Conservation (phyloP, 78 protist genomes). For the Chrysochromulina tobinii region DNA sequence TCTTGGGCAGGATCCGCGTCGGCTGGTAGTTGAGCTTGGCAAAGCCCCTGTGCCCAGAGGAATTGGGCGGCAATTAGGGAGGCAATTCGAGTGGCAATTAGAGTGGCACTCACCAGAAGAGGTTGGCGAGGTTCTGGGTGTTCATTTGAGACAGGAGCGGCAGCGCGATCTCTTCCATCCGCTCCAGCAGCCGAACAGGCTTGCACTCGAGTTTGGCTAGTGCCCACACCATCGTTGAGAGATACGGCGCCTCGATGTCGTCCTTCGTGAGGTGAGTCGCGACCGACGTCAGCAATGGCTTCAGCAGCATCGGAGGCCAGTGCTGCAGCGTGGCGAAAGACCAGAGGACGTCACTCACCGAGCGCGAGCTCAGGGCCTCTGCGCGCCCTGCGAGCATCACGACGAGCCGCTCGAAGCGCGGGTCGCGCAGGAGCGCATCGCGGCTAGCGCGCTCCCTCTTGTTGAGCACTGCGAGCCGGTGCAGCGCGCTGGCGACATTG, state of each 20-base stretch:
- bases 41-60: not conserved
- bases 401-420: not conserved
- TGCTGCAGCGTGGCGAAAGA: slow-evolving; percentile 7
- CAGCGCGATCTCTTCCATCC: not conserved
- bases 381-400: not conserved
- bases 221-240: not conserved
- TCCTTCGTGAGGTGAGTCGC: not conserved
- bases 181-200: not conserved
- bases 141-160: not conserved
- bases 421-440: slow-evolving; percentile 10
- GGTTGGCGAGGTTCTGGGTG: not conserved
- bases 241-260: not conserved
- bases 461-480: not conserved
- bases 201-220: not conserved
- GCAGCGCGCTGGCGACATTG: not conserved
- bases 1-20: not conserved
- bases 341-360: not conserved
- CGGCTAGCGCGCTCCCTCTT: not conserved
- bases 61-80: too few relatives aligned
- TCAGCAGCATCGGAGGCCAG: not conserved
- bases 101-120: not conserved
- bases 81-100: too few relatives aligned
- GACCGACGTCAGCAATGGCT: not conserved
- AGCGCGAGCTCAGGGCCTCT: not conserved
- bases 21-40: not conserved